Base-by-base conservation (phyloP, 2,329 filamentous ascomycete species). In the Aspergillus sp. region DNA sequence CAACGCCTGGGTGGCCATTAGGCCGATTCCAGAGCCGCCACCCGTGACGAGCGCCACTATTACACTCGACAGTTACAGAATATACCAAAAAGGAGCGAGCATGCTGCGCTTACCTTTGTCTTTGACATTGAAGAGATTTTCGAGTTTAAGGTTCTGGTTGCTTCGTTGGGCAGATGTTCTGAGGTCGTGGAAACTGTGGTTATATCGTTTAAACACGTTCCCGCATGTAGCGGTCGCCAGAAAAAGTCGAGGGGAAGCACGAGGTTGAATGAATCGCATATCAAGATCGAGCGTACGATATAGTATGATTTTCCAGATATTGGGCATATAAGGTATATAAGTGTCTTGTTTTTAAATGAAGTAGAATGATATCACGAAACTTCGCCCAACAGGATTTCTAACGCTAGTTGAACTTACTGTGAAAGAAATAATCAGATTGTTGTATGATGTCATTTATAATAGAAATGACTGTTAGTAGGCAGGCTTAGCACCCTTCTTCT, bases 1-100 rank as follows among this genome's bases (percentile, higher is more conserved):
- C 12, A 75, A 58, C 12, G 66, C 64, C 50, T 73, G 68, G 1
- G 68, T 61, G 31, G 67, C 63, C 74, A 78, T 78, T 22, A 78
- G 55, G 1, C 75, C 75, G 39, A 79, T 78, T 15, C 75, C 74
- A 15, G 65, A 61, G 5, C 70, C 71, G 15, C 74, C 74, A 26
- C 74, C 74, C 4, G 75, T 74, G 19, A 75, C 56, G 3, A 75
- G 60, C 32, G 66, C 69, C 28, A 72, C 67, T 43, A 13, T 19
- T 5, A 6, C 26, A 24, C 40, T 30, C 8, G 10, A 12, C 13
- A 8, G 13, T n/a, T 26, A 14, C 25, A 20, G 8, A 5, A n/a
- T 6, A n/a, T 11, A 20, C 2, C 7, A 19, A 15, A 8, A 10
- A n/a, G 3, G 8, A 31, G 34, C 7, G 6, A 49, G 13, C 2